Base-by-base conservation (phyloP, 2,329 filamentous ascomycete genomes). In the Venturia pyrina region DNA sequence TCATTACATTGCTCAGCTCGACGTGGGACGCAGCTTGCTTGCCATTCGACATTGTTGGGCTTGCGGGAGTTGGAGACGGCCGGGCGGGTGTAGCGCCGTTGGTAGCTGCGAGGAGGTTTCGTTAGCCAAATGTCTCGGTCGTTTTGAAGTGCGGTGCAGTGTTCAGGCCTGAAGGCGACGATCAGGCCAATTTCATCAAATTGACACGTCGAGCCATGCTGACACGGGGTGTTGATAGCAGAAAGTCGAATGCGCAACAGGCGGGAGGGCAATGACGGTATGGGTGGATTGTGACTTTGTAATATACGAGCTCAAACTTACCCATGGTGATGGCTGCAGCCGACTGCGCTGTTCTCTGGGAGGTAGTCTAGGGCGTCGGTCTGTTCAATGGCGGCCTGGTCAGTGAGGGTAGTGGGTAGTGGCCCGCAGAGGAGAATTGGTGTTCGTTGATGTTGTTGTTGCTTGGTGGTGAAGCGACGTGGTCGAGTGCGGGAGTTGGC, bases 1-100 rank as follows among this genome's bases (percentile, higher is more conserved):
- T 72, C 79, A 85, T 82, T 57, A 81, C 79, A 74, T 83, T 85
- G 76, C 81, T 84, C 73, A 82, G 81, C 71, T 86, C 82, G 70
- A 84, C 82, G 71, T 80, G 79, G 67, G 83, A 83, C 43, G 53
- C 32, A 32, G 60, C 34, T 64, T 79, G 77, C 73, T 82, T 82
- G 75, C 82, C 83, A 72, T 81, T 80, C 68, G 79, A 75, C 59
- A 77, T 72, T 48, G 75, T 72, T 64, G 80, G 76, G 32, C 73
- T 67, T 21, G 72, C 69, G 34, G 79, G 79, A 66, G 77, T 75
- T 67, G 80, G 79, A 46, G 80, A 81, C 67, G 78, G 78, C 72
- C 79, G 77, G 70, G 76, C 75, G 62, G 79, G 78, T 66, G 76
- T 73, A 67, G 76, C 74, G 72, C 78, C 78, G 76, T 80, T 81